Conservation (phyloP, 306 rosid genomes). For the Betula pendula region DNA sequence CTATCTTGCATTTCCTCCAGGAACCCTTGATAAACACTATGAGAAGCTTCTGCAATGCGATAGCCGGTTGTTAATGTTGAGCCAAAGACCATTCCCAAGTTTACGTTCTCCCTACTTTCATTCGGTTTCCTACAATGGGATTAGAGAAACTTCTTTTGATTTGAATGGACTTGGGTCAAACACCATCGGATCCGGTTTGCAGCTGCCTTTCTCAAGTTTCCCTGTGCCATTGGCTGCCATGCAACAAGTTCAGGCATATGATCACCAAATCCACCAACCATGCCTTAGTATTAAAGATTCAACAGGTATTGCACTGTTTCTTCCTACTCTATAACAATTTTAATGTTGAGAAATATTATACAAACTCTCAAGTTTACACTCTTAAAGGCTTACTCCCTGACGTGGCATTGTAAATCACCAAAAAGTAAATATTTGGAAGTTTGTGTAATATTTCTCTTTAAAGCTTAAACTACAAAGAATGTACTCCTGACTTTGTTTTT, state of each 20-base stretch:
- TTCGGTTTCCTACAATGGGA: constrained; percentile 3
- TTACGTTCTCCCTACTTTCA: constrained; percentile 23
- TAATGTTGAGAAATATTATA: too few relatives aligned
- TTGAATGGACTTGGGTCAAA: background rate
- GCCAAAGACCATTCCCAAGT: constrained; percentile 28
- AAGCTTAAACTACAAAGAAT: too few relatives aligned
- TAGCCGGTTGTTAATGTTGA: constrained; percentile 20
- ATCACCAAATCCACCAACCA: constrained; percentile 15
- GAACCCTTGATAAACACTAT: constrained; percentile 35
- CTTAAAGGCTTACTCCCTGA: too few relatives aligned
- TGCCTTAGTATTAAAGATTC: constrained; percentile 1
- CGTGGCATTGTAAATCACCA: too few relatives aligned
- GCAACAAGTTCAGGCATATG: constrained; percentile 5
- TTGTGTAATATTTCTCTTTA: too few relatives aligned
- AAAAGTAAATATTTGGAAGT: too few relatives aligned
- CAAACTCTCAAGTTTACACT: too few relatives aligned
- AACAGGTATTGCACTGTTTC: constrained; percentile 21
- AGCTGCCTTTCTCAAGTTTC: background rate
- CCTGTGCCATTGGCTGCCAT: background rate
- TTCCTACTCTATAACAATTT: background rate
- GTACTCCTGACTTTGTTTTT: constrained; percentile 3
- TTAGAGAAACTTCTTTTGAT: background rate
- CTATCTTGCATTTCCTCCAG: constrained; percentile 29
- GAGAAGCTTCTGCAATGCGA: constrained; percentile 29
- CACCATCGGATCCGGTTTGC: background rate